Percentiles rank a stretch among this genome's conserved stretches.
phyloP scores from a whole-genome alignment of 495 filamentous ascomycete species.

The Collariella sp. region DNA sequence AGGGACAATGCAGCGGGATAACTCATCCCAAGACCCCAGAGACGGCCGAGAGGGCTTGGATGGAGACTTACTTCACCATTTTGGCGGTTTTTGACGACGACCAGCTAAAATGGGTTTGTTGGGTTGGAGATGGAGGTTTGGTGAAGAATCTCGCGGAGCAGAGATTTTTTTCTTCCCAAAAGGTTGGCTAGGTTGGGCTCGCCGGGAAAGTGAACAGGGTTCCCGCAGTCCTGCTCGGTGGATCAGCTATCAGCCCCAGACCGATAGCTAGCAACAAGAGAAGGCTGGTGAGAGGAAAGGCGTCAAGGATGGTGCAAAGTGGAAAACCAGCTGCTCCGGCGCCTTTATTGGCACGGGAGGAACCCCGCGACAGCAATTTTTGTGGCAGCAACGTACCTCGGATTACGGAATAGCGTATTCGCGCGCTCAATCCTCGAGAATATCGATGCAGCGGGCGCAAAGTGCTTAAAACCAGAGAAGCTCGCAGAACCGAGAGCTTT shows the following conservation, averaged over 20 bases:
- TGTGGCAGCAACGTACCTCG: background rate
- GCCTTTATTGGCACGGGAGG: constrained; percentile 23
- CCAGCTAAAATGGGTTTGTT: constrained; percentile 25
- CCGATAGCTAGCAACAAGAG: constrained; percentile 18
- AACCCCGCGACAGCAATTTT: constrained; percentile 7
- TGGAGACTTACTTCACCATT: constrained; percentile 94
- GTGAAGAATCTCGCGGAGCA: constrained; percentile 19
- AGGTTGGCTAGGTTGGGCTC: constrained; percentile 8
- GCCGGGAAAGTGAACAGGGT: constrained; percentile 17
- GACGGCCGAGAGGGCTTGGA: background rate
- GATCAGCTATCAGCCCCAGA: constrained; percentile 26
- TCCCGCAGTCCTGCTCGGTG: constrained; percentile 19
- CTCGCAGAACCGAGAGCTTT: background rate
- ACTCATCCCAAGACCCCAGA: constrained; percentile 12
- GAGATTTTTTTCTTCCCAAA: constrained; percentile 26
- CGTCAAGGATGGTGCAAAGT: constrained; percentile 13
- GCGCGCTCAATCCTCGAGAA: background rate
- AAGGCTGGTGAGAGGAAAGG: constrained; percentile 11
- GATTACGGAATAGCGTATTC: background rate
- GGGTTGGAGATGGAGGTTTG: constrained; percentile 13
- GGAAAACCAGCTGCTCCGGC: constrained; percentile 20
- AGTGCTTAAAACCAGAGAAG: background rate
- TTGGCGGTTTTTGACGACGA: constrained; percentile 62
- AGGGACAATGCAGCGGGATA: constrained; percentile 11
- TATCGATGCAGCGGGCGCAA: no score